Conservation (phyloP, 2,329 filamentous ascomycete species). For the Phaeosphaeria sp. region DNA sequence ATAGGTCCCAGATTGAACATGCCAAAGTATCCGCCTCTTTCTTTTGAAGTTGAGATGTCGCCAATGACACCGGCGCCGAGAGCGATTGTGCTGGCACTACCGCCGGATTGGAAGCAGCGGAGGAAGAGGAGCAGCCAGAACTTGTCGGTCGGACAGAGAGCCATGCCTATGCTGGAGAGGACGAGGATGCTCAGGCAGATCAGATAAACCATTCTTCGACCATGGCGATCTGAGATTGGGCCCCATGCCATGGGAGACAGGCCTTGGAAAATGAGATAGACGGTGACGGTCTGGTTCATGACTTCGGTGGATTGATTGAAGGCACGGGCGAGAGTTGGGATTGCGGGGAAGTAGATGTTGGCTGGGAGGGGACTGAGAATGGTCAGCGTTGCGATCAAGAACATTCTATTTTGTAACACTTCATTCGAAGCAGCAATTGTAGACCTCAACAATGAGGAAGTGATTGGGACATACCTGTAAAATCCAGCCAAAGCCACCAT, state of each 20-base stretch:
- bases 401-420: neutral
- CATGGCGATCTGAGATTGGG: constrained; percentile 59
- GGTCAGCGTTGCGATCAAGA: neutral
- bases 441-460: no score
- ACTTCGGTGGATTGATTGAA: constrained; percentile 51
- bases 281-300: constrained; percentile 60
- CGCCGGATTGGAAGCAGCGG: constrained; percentile 47
- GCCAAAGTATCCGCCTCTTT: constrained; percentile 77
- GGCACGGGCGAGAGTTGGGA: constrained; percentile 42
- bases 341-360: constrained; percentile 49
- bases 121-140: constrained; percentile 45
- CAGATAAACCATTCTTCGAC: constrained; percentile 60
- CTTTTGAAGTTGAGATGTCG: constrained; percentile 71
- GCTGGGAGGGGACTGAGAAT: constrained; percentile 47
- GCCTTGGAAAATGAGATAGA: constrained; percentile 58
- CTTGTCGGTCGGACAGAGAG: constrained; percentile 38
- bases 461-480: constrained; percentile 38
- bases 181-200: constrained; percentile 46
- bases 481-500: constrained; percentile 41
- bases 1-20: constrained; percentile 62
- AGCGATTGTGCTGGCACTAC: constrained; percentile 54
- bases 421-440: neutral
- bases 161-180: constrained; percentile 42
- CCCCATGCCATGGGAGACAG: constrained; percentile 61
- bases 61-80: constrained; percentile 74